phyloP scores from a whole-genome alignment of 805 yeast genomes.

The Saccharomyces cerevisiae region DNA sequence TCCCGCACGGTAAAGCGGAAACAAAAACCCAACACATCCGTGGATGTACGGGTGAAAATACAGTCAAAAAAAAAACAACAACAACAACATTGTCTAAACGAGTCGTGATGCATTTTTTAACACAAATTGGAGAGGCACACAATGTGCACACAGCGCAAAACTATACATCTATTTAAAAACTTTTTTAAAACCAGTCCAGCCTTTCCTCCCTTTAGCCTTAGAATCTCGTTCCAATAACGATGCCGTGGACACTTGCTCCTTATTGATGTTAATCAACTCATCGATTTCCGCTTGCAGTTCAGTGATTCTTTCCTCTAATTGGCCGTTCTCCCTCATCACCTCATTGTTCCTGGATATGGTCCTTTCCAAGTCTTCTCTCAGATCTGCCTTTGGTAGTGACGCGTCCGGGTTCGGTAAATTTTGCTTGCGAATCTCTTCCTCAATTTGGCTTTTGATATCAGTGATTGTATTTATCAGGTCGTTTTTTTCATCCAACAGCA shows the following conservation, averaged over 20 bases:
- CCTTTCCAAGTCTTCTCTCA: conserved; percentile 46
- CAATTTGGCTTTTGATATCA: conserved; percentile 37
- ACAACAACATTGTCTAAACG: too few relatives aligned
- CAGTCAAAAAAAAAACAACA: too few relatives aligned
- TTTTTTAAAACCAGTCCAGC: conserved; percentile 24
- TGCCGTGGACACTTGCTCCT: background rate
- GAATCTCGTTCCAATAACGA: background rate
- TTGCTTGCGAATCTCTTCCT: conserved; percentile 27
- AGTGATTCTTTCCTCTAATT: conserved; percentile 45
- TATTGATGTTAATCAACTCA: conserved; percentile 28
- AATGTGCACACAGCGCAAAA: background rate
- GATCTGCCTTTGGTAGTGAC: conserved; percentile 29
- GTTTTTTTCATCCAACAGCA: conserved; percentile 63
- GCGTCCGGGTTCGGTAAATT: conserved; percentile 30
- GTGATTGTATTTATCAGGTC: conserved; percentile 45
- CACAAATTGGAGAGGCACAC: background rate
- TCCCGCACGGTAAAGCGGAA: background rate
- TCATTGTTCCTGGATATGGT: conserved; percentile 55
- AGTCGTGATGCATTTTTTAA: background rate
- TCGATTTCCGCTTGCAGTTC: conserved; percentile 37
- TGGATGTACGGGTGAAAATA: background rate
- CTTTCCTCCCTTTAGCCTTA: conserved; percentile 1
- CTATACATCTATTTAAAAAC: conserved; percentile 10
- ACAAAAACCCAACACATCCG: background rate
- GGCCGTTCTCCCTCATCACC: conserved; percentile 56